Evolutionary conservation across 2,329 filamentous ascomycete genomes (phyloP).

Genomic region (Sporothrix schenckii): DNA sequence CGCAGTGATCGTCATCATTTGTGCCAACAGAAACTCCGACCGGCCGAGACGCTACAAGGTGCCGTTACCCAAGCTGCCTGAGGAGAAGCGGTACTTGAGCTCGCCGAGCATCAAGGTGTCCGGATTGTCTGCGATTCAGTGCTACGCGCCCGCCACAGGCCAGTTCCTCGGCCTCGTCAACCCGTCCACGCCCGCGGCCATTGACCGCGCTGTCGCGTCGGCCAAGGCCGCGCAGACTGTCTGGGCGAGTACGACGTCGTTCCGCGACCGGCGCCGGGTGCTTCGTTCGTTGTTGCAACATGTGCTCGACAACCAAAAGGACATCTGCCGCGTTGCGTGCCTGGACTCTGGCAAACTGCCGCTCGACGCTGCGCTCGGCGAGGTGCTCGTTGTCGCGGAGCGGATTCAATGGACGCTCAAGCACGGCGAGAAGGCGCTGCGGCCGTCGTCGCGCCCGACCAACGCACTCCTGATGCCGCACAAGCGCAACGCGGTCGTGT

Average conservation of each 20-base stretch:
- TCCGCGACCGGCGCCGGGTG: conserved; percentile 75
- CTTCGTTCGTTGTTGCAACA: conserved; percentile 79
- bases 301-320: conserved; percentile 84
- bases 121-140: conserved; percentile 71
- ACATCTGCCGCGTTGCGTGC: conserved; percentile 82
- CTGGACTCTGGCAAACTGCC: conserved; percentile 96
- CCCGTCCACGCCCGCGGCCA: conserved; percentile 72
- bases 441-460: conserved; percentile 73
- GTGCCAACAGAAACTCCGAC: conserved; percentile 40
- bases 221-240: conserved; percentile 72
- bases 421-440: conserved; percentile 82
- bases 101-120: conserved; percentile 48
- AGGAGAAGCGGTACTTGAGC: conserved; percentile 50
- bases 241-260: conserved; percentile 78
- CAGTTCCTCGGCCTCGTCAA: conserved; percentile 77
- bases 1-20: conserved; percentile 32
- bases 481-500: conserved; percentile 86
- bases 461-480: conserved; percentile 88
- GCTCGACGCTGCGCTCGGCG: conserved; percentile 89
- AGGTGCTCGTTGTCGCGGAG: conserved; percentile 91
- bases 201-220: conserved; percentile 76
- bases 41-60: conserved; percentile 62
- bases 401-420: conserved; percentile 93
- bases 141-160: conserved; percentile 88
- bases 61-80: conserved; percentile 62